A percentile compares a stretch with the other conserved stretches of the same genome.
These are phyloP conservation scores for Psilocybe cubensis DNA, from an alignment of 768 basidiomycete genomes.

Conservation along the genomic window DNA sequence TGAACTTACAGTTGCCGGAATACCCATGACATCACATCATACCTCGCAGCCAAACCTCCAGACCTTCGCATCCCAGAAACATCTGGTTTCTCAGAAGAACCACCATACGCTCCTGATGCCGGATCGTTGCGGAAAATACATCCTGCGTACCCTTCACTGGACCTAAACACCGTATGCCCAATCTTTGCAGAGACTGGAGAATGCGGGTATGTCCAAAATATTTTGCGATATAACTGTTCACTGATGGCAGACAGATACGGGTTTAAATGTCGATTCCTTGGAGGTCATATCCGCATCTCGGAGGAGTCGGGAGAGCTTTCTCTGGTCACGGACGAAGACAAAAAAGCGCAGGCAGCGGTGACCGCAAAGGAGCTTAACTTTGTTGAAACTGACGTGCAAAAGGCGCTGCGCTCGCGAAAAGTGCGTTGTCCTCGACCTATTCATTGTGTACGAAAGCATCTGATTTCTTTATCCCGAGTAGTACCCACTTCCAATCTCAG, in stretches of 20 bases:
- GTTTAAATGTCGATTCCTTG: conserved; percentile 90
- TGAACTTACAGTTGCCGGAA: conserved; percentile 63
- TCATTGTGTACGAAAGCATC: neutral
- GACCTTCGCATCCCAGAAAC: conserved; percentile 68
- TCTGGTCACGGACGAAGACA: conserved; percentile 60
- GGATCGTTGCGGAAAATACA: conserved; percentile 31
- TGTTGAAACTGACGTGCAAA: conserved; percentile 57
- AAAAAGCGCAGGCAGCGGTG: conserved; percentile 49
- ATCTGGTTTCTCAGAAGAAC: conserved; percentile 42
- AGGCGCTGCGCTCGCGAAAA: conserved; percentile 68
- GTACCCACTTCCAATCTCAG: conserved; percentile 69
- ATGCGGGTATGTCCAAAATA: conserved; percentile 53
- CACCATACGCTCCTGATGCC: conserved; percentile 53
- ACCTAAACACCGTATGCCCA: conserved; percentile 61
- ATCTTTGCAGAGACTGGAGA: conserved; percentile 69
- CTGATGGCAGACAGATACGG: conserved; percentile 52
- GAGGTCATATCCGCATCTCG: conserved; percentile 60
- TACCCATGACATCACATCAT: conserved; percentile 76
- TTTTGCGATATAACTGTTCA: neutral
- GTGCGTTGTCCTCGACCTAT: conserved; percentile 36
- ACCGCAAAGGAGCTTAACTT: conserved; percentile 73
- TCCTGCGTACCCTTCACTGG: conserved; percentile 42
- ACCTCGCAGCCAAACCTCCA: conserved; percentile 73
- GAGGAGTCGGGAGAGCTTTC: conserved; percentile 46
- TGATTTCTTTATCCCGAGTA: conserved; percentile 32